These are phyloP conservation scores for Podila epigama DNA, from an alignment of 192 early-diverging fungal genomes.

Conservation along the genomic window DNA sequence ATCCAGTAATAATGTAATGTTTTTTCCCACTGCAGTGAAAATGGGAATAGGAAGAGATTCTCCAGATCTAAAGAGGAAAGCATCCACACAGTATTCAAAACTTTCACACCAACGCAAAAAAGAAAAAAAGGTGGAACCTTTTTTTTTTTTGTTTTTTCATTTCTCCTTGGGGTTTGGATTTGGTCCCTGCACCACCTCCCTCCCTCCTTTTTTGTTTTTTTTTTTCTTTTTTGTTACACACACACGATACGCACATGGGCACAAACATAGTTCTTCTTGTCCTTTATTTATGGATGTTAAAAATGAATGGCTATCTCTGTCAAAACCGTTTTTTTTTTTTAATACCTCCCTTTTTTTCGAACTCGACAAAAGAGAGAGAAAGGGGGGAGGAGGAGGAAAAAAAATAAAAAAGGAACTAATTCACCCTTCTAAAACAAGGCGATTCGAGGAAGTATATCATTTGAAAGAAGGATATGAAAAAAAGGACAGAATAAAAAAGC, in stretches of 20 bases:
- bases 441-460: too few species aligned
- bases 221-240: background rate
- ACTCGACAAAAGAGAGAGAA: background rate
- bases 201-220: background rate
- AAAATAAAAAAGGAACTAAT: background rate
- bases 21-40: too few species aligned
- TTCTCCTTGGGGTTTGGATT: background rate
- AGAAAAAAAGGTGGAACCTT: background rate
- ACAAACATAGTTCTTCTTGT: too few species aligned
- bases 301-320: too few species aligned
- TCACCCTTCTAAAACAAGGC: too few species aligned
- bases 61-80: background rate
- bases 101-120: background rate
- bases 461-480: too few species aligned
- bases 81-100: background rate
- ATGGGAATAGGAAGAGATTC: background rate
- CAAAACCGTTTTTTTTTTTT: too few species aligned
- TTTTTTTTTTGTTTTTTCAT: background rate
- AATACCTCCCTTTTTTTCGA: background rate
- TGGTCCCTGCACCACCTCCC: background rate
- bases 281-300: too few species aligned
- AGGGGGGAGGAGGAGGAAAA: background rate
- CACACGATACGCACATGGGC: too few species aligned
- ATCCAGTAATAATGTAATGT: too few species aligned
- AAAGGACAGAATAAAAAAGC: too few species aligned